Conservation (phyloP, 495 filamentous ascomycete species). For the Aspergillus egyptiacus region DNA sequence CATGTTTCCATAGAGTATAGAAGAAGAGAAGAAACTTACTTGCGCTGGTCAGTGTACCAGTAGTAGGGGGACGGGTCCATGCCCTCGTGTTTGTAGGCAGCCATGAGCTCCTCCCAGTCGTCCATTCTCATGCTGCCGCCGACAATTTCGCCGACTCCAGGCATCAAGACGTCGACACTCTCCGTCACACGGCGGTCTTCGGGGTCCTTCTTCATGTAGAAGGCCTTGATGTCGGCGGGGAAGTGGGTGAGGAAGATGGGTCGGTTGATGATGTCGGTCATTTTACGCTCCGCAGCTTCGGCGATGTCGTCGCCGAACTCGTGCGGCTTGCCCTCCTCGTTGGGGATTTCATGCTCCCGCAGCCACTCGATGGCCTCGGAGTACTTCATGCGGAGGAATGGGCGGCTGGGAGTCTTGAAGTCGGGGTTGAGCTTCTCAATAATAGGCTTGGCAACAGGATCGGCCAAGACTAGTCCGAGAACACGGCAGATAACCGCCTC, state of each 20-base stretch:
- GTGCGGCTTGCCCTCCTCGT: conserved; percentile 88
- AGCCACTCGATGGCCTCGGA: conserved; percentile 92
- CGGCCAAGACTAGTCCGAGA: conserved; percentile 64
- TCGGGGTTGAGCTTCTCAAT: conserved; percentile 80
- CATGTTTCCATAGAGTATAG: background rate
- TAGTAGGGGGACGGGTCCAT: conserved; percentile 87
- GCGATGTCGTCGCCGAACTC: conserved; percentile 96
- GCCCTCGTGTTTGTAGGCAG: conserved; percentile 77
- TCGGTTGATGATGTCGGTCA: conserved; percentile 93
- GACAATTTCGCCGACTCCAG: conserved; percentile 94
- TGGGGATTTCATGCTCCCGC: conserved; percentile 75
- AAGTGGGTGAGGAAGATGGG: conserved; percentile 98
- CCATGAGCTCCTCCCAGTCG: conserved; percentile 85
- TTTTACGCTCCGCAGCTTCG: conserved; percentile 90
- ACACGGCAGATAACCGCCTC: conserved; percentile 86
- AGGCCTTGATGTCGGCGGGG: conserved; percentile 95
- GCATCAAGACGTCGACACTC: conserved; percentile 94
- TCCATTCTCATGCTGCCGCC: conserved; percentile 97
- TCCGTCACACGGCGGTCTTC: conserved; percentile 85
- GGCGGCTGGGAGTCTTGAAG: conserved; percentile 76
- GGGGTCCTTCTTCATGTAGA: conserved; percentile 96
- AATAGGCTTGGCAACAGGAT: conserved; percentile 61
- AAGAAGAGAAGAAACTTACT: conserved; percentile 54
- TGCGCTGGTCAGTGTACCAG: conserved; percentile 98
- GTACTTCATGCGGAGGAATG: conserved; percentile 95